phyloP scores from a whole-genome alignment of 208 protist genomes.

The Porcisia hertigi region DNA sequence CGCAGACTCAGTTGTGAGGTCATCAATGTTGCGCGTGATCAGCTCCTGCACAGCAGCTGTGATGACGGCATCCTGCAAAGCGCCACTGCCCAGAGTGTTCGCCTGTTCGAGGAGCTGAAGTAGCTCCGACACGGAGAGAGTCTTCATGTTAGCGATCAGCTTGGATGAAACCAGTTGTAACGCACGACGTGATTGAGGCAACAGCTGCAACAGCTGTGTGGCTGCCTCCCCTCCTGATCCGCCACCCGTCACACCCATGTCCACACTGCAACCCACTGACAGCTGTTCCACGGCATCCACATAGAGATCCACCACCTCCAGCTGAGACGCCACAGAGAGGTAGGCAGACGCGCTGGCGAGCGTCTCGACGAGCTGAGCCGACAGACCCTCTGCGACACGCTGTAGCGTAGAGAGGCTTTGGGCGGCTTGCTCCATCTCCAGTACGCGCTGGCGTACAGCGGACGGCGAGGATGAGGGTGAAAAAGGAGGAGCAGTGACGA shows the following conservation, averaged over 20 bases:
- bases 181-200: conserved; percentile 45
- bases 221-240: not conserved
- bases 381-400: conserved; percentile 55
- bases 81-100: conserved; percentile 45
- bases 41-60: conserved; percentile 70
- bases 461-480: not conserved
- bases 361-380: conserved; percentile 56
- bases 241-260: not conserved
- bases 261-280: not conserved
- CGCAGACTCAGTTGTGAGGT: conserved; percentile 33
- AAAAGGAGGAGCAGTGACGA: not conserved
- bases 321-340: conserved; percentile 53
- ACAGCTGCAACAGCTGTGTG: conserved; percentile 23
- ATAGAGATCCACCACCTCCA: conserved; percentile 68
- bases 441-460: conserved; percentile 11
- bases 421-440: conserved; percentile 39
- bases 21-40: conserved; percentile 37
- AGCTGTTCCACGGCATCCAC: conserved; percentile 37
- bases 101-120: conserved; percentile 65
- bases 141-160: conserved; percentile 47
- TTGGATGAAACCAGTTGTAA: conserved; percentile 54
- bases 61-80: conserved; percentile 65
- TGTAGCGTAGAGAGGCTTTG: conserved; percentile 45
- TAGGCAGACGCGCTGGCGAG: conserved; percentile 63
- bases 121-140: conserved; percentile 44